Conservation (phyloP, 1,284 basidiomycete genomes). For the Bondarzewia mesenterica region DNA sequence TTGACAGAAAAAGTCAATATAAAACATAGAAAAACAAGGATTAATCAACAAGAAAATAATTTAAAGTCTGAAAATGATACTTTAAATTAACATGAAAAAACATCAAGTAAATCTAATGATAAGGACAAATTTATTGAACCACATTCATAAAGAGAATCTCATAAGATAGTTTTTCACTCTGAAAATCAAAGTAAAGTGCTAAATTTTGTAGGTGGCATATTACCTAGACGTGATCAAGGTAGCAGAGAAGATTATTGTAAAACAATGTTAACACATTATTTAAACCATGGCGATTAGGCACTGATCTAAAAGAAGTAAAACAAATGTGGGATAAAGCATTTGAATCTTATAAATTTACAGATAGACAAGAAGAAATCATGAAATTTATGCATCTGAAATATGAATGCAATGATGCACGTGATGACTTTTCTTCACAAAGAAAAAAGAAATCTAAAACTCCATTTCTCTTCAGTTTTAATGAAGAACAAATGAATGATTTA, state of each 20-base stretch:
- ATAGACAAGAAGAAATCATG: not conserved
- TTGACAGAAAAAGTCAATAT: not conserved
- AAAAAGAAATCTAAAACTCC: conserved; percentile 5
- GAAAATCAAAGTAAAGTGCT: conserved; percentile 5
- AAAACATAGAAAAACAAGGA: not conserved
- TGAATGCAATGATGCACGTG: too few species aligned
- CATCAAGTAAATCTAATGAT: too few species aligned
- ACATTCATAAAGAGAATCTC: not conserved
- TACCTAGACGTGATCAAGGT: too few species aligned
- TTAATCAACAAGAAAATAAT: not conserved
- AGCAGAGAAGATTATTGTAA: too few species aligned
- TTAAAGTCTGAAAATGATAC: conserved; percentile 4
- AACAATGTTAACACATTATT: conserved; percentile 3
- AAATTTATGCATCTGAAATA: conserved; percentile 11
- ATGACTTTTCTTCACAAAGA: conserved; percentile 13
- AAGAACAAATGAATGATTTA: too few species aligned
- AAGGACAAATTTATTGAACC: not conserved
- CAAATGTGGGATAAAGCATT: not conserved
- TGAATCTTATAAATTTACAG: not conserved
- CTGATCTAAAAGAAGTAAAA: not conserved
- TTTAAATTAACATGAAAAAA: too few species aligned
- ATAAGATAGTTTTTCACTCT: not conserved
- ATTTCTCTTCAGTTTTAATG: too few species aligned
- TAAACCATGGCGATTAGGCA: conserved; percentile 1
- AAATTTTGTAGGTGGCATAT: too few species aligned